Evolutionary conservation across 495 filamentous ascomycete species (phyloP), one percentile per base, ranked within the genome.

Genomic region (Podospora didyma): DNA sequence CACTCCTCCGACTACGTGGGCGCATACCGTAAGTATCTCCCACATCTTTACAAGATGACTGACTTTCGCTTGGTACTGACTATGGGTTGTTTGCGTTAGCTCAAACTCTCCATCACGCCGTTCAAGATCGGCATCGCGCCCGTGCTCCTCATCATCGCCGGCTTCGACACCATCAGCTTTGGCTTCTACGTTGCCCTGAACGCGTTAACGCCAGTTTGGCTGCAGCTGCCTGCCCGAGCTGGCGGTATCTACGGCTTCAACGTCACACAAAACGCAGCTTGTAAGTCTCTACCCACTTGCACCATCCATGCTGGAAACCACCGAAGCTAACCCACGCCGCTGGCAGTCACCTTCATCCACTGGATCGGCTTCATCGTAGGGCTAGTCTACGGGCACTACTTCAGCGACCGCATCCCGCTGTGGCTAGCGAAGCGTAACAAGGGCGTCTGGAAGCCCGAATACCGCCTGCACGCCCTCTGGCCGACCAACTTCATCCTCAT

Each of bases 361-460:
- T 82, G 80, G 79, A 63, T 79, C 26, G 77, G 74, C 24, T 63
- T 78, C 34, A 53, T 75, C 12, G 47, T 75, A 28, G 77, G 75
- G 6, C 64, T 74, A 4, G 53, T 75, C 10, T 76, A 69, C 50
- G 77, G 78, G 2, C 66, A 75, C 48, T 67, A 70, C 41, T 46
- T 78, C 39, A 76, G 74, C 56, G 79, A 81, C 53, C 68, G 71
- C 0, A 51, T 81, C 21, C 76, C 79, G 0, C 65, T 81, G 7
- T 69, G 64, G 45, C 54, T 76, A 19, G 69, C 66, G 7, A 51
- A 58, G 0, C 69, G 68, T 7, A 67, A 70, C 49, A 65, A 69
- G 21, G 75, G 77, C 10, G 65, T 58, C 26, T 81, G 79, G 79
- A 76, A 75, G 49, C 78, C 79, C 11, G 79, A 81, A 49, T 82